Evolutionary conservation across 768 basidiomycete species (phyloP).

Genomic region (Terana coerulea): DNA sequence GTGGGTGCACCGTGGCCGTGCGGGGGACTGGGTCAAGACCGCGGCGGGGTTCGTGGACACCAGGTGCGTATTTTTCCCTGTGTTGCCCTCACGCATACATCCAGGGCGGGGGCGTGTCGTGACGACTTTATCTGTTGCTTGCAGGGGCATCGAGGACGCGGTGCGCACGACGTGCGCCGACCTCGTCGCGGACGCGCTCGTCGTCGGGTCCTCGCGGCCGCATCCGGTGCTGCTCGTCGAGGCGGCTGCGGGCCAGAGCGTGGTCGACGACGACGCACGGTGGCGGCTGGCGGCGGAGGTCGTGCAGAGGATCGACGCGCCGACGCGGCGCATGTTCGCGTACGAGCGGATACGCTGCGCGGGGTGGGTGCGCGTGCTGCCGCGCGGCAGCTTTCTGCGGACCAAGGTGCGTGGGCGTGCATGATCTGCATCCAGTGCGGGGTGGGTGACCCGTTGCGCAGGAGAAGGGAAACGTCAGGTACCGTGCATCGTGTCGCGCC

Average conservation of each 20-base stretch:
- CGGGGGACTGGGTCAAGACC: slow-evolving; percentile 22
- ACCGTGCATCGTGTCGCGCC: too few species aligned
- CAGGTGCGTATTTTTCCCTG: slow-evolving; percentile 11
- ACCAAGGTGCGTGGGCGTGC: not conserved
- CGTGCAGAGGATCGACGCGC: slow-evolving; percentile 1
- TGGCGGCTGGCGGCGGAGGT: slow-evolving; percentile 6
- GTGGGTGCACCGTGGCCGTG: slow-evolving; percentile 19
- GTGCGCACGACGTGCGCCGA: slow-evolving; percentile 14
- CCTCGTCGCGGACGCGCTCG: slow-evolving; percentile 18
- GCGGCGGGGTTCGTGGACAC: slow-evolving; percentile 18
- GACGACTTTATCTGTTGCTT: not conserved
- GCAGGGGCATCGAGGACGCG: slow-evolving; percentile 19
- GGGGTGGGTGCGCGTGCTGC: slow-evolving; percentile 9
- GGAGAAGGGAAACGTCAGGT: too few species aligned
- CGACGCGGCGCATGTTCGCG: slow-evolving; percentile 7
- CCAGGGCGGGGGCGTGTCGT: too few species aligned
- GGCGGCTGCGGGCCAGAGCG: not conserved
- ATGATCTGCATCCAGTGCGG: not conserved
- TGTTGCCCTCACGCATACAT: not conserved
- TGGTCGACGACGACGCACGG: not conserved
- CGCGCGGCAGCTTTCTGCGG: slow-evolving; percentile 6
- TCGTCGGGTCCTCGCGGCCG: slow-evolving; percentile 17
- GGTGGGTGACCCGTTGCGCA: not conserved
- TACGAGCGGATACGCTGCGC: slow-evolving; percentile 14
- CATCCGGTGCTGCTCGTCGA: slow-evolving; percentile 18